These are phyloP conservation scores for Barnettozyma sp. DNA, from an alignment of 805 yeast genomes.

Conservation along the genomic window DNA sequence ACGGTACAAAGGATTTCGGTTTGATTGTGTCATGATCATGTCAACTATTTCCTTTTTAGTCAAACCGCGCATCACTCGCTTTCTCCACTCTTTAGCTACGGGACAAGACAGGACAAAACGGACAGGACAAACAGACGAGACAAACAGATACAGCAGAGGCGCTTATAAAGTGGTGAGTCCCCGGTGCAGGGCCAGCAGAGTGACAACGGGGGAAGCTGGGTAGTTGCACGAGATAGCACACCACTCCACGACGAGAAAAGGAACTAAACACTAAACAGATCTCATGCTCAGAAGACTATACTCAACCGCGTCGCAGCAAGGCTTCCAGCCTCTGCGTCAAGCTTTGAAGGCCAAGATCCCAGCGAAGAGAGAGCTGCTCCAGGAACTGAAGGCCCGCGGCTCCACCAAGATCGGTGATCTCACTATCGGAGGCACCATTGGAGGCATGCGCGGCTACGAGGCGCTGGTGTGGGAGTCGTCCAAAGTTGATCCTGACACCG, in stretches of 20 bases:
- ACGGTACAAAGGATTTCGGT: conserved; percentile 3
- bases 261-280: not conserved
- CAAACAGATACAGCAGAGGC: no score
- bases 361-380: conserved; percentile 33
- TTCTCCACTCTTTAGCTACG: conserved; percentile 1
- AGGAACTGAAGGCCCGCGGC: conserved; percentile 33
- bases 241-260: no score
- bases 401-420: conserved; percentile 37
- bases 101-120: not conserved
- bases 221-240: no score
- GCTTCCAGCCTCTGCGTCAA: conserved; percentile 1
- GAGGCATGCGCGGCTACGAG: conserved; percentile 78
- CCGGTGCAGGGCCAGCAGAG: no score
- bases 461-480: conserved; percentile 79
- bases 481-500: conserved; percentile 65
- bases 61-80: conserved; percentile 3
- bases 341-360: conserved; percentile 29
- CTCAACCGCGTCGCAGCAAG: conserved; percentile 16
- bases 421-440: conserved; percentile 40
- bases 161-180: no score
- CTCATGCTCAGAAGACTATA: conserved; percentile 11
- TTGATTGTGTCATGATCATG: conserved; percentile 1
- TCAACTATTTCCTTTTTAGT: conserved; percentile 1
- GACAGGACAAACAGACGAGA: no score
- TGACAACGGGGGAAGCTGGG: no score